Base-by-base conservation (phyloP, 2,329 filamentous ascomycete genomes). In the Salinomyces thailandicus region DNA sequence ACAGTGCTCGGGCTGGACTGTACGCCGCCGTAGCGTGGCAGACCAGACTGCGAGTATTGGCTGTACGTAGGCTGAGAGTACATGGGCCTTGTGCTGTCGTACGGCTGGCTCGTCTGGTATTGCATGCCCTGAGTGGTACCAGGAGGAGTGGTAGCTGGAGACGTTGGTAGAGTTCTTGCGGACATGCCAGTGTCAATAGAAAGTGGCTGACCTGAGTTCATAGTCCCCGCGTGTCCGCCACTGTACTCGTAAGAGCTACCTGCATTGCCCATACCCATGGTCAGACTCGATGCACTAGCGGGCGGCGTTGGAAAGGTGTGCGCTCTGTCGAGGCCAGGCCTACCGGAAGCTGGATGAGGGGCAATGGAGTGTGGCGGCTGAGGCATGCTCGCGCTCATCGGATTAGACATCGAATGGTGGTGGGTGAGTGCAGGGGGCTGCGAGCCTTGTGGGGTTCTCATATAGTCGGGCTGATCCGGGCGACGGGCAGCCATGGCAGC, bases 261-360 rank as follows among this genome's bases (percentile, higher is more conserved):
- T 26, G 81, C 78, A 46, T 73, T 73, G 31, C 78, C 77, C 71
- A 93, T 85, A 43, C 73, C 66, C 64, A 78, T 85, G 13, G 48
- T 47, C 31, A 93, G 76, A 60, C 85, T 85, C 0, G 86, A 91
- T n/a, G 86, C 83, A 58, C 85, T 95, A 1, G 87, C 85, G 1
- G 89, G 87, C 22, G 89, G 89, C 3, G 89, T 95, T 3, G 89
- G 87, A 62, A 95, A 95, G 2, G 86, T 93, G 59, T 94, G 83
- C 12, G 86, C 81, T 35, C 89, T 77, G 45, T 95, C 87, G 24
- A 93, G 64, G 5, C 75, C 70, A 5, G 86, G 86, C 29, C 89
- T 78, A 31, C 64, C 67, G 24, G 67, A 56, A 14, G 66, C 63
- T n/a, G 72, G 64, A 45, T 75, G 69, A 22, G 72, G 67, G 34